Conservation (phyloP, 1,139 yeast species). For the Arxiozyma bovina region DNA sequence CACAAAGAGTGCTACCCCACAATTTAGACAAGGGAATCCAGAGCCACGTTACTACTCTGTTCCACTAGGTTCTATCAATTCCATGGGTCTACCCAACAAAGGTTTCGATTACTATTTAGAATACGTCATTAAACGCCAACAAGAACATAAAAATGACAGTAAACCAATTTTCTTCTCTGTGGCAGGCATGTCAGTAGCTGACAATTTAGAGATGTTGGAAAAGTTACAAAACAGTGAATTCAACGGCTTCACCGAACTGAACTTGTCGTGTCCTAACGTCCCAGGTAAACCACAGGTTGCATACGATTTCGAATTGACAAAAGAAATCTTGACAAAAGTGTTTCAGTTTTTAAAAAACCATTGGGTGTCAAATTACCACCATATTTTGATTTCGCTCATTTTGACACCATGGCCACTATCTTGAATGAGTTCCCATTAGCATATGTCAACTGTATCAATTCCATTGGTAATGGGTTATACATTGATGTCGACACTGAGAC, state of each 20-base stretch:
- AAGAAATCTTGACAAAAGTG: slow-evolving; percentile 41
- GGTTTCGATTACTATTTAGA: slow-evolving; percentile 25
- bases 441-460: slow-evolving; percentile 26
- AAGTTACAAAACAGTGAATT: slow-evolving; percentile 22
- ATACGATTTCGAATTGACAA: slow-evolving; percentile 45
- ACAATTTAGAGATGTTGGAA: slow-evolving; percentile 18
- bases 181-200: slow-evolving; percentile 27
- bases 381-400: slow-evolving; percentile 28
- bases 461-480: slow-evolving; percentile 26
- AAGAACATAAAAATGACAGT: slow-evolving; percentile 9
- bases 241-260: slow-evolving; percentile 23
- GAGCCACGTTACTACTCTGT: slow-evolving; percentile 26
- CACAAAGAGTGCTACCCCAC: slow-evolving; percentile 24
- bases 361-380: slow-evolving; percentile 28
- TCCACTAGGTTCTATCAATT: slow-evolving; percentile 26
- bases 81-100: slow-evolving; percentile 27
- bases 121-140: slow-evolving; percentile 19
- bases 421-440: slow-evolving; percentile 22
- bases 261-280: slow-evolving; percentile 27
- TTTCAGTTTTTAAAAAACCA: slow-evolving; percentile 25
- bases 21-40: slow-evolving; percentile 25
- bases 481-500: slow-evolving; percentile 22
- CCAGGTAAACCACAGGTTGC: slow-evolving; percentile 46
- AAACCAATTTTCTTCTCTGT: slow-evolving; percentile 23
- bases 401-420: slow-evolving; percentile 22